Evolutionary conservation across 805 yeast genomes (phyloP), one percentile per base, ranked within the genome.

Genomic region (Saccharomycopsis malanga): DNA sequence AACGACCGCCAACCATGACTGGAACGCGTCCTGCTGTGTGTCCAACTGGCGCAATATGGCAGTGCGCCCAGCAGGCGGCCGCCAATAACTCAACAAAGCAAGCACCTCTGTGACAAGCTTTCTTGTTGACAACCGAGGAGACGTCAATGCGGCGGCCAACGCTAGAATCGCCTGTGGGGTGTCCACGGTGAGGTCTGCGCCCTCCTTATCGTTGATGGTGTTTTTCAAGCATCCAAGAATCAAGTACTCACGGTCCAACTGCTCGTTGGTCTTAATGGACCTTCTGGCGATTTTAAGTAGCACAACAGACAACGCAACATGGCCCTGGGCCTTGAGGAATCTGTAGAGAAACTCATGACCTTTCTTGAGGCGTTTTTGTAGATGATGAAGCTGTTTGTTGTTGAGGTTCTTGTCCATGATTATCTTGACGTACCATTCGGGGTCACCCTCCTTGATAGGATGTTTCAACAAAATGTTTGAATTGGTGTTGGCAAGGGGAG

Each of bases 21-120:
- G 42, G 22, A 50, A 50, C 10, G 47, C 27, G 20, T 42, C 29
- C 14, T 44, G 52, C 23, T 44, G 48, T 34, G 32, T 42, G 22
- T 69, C 74, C 9, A 76, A 18, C 18, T 47, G 43, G 14, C 56
- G 58, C 39, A 65, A 42, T 4, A 65, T 53, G 21, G 58, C 55
- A 30, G 58, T 59, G 44, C 65, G 46, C 2, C 67, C 69, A 4
- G 56, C 41, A 2, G 65, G 64, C 1, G 53, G 50, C 15, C 56
- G 49, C 57, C 62, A 59, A 40, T 58, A 55, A 25, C 58, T 48
- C 46, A 60, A 34, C 39, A 53, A 39, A 1, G 69, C 61, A 22
- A 81, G 59, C 23, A 81, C 61, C 37, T 79, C 83, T 0, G 81
- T 74, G 0, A 76, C 74, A 5, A 76, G 61, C 46, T 69, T 75